phyloP scores from a whole-genome alignment of 148 eudicot genomes.

The Rhododendron mucronatum region DNA sequence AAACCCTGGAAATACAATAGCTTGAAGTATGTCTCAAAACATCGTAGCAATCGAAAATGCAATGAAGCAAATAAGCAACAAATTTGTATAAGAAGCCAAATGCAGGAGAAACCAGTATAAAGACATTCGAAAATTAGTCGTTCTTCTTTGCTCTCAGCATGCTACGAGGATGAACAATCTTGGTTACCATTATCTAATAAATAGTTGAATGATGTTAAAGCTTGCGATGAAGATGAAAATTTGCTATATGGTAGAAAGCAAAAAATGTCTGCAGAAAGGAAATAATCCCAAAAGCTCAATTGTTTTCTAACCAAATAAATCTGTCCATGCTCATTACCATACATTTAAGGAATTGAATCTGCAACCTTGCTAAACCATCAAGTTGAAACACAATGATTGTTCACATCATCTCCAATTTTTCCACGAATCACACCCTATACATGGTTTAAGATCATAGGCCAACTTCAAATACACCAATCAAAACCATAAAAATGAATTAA shows the following conservation, averaged over 20 bases:
- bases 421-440: neutral
- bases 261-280: neutral
- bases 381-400: too few relatives aligned
- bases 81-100: neutral
- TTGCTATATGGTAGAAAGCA: neutral
- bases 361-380: too few relatives aligned
- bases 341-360: too few relatives aligned
- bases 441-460: neutral
- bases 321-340: neutral
- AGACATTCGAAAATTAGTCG: neutral
- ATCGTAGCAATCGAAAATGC: slow-evolving; percentile 1
- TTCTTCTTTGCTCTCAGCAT: neutral
- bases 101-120: neutral
- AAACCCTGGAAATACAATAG: slow-evolving; percentile 56
- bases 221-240: neutral
- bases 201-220: neutral
- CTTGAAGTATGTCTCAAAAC: neutral
- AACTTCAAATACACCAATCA: neutral
- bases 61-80: neutral
- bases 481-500: neutral
- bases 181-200: neutral
- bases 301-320: neutral
- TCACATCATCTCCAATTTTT: too few relatives aligned
- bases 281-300: neutral
- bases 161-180: neutral